Evolutionary conservation across 179 eudicot genomes (phyloP).

Genomic region (Gypsophila paniculata): DNA sequence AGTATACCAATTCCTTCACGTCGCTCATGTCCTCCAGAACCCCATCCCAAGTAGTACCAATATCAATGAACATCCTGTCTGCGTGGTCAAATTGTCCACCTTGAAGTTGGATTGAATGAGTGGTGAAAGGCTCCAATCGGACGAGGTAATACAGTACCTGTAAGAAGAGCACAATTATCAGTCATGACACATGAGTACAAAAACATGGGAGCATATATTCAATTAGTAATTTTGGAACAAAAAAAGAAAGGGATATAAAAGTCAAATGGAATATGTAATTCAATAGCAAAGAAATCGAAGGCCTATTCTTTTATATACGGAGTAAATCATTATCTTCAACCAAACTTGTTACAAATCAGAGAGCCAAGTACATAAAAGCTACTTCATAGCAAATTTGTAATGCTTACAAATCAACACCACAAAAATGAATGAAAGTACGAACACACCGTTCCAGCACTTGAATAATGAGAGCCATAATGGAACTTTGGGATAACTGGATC

Average conservation of each 20-base stretch:
- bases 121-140: slow-evolving; percentile 96
- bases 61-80: slow-evolving; percentile 93
- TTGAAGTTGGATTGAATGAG: slow-evolving; percentile 88
- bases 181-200: not conserved
- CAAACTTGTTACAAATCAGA: not conserved
- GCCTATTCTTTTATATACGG: not conserved
- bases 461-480: slow-evolving; percentile 98
- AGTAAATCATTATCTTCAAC: not conserved
- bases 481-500: slow-evolving; percentile 95
- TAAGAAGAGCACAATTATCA: slow-evolving; percentile 27
- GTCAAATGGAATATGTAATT: not conserved
- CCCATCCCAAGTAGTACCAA: slow-evolving; percentile 91
- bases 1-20: slow-evolving; percentile 89
- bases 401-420: not conserved
- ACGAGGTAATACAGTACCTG: slow-evolving; percentile 92
- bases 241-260: not conserved
- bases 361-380: not conserved
- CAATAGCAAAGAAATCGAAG: not conserved
- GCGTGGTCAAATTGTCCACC: slow-evolving; percentile 98
- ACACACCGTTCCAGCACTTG: slow-evolving; percentile 93
- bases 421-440: slow-evolving; percentile 18
- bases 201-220: slow-evolving; percentile 1
- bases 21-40: slow-evolving; percentile 98
- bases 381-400: not conserved
- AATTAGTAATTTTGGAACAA: slow-evolving; percentile 11